Conservation (phyloP, 768 basidiomycete species). For the Trametes elegans region DNA sequence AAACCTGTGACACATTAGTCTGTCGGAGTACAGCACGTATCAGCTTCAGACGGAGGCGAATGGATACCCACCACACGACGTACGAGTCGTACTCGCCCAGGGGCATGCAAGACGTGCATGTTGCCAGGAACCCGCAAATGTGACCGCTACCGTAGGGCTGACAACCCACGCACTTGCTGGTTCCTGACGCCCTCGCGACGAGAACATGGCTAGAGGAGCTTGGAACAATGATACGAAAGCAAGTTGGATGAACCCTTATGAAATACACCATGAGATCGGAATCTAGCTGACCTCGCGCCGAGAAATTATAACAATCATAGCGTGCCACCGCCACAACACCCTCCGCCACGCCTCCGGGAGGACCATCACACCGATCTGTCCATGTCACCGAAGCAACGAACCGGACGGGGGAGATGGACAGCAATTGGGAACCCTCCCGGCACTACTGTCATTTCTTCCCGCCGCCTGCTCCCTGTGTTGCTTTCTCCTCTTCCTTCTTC, state of each 20-base stretch:
- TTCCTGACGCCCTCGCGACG: no score
- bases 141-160: no score
- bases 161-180: no score
- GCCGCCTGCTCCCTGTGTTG: constrained; percentile 17
- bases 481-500: constrained; percentile 35
- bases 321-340: not conserved
- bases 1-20: no score
- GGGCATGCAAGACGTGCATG: no score
- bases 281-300: constrained; percentile 10
- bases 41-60: no score
- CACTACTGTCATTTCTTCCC: constrained; percentile 28
- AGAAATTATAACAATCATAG: not conserved
- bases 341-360: not conserved
- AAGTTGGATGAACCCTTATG: not conserved
- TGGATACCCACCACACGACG: no score
- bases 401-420: not conserved
- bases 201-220: not conserved
- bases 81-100: no score
- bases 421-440: constrained; percentile 21
- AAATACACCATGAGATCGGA: constrained; percentile 6
- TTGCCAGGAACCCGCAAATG: no score
- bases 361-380: not conserved
- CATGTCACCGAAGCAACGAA: not conserved
- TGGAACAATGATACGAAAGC: not conserved
- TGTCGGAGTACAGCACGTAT: no score